Conservation (phyloP, 2,329 filamentous ascomycete genomes). For the Aspergillus flavus region DNA sequence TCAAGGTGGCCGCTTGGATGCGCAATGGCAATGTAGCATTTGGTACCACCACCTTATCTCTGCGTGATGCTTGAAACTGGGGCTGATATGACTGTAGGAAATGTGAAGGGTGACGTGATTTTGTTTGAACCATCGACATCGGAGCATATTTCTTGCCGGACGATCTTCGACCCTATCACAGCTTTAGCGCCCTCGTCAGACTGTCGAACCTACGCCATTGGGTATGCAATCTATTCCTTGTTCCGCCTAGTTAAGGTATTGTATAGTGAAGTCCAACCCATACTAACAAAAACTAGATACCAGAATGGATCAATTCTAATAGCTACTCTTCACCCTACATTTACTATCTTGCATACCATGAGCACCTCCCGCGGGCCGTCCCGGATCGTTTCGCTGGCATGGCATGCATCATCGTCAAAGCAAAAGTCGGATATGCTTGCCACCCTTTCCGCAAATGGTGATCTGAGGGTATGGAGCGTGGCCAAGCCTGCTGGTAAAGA, state of each 20-base stretch:
- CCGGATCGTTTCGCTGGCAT: slow-evolving; percentile 81
- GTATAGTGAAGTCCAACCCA: not conserved
- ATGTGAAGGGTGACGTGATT: slow-evolving; percentile 88
- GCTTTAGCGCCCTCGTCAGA: slow-evolving; percentile 85
- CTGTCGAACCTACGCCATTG: slow-evolving; percentile 93
- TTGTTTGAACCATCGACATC: slow-evolving; percentile 91
- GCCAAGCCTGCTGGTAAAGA: slow-evolving; percentile 75
- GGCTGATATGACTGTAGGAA: slow-evolving; percentile 60
- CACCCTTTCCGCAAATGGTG: slow-evolving; percentile 86
- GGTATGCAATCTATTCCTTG: slow-evolving; percentile 57
- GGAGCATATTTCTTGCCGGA: slow-evolving; percentile 87
- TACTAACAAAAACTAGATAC: slow-evolving; percentile 62
- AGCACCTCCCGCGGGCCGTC: slow-evolving; percentile 83
- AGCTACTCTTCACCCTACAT: slow-evolving; percentile 84
- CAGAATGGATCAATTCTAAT: slow-evolving; percentile 93
- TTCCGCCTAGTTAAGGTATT: not conserved
- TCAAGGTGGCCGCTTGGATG: slow-evolving; percentile 92
- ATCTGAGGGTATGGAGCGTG: slow-evolving; percentile 94
- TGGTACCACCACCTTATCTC: slow-evolving; percentile 59
- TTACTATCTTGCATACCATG: slow-evolving; percentile 91
- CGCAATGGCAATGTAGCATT: slow-evolving; percentile 95
- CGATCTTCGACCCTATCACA: slow-evolving; percentile 94
- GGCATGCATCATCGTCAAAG: slow-evolving; percentile 94
- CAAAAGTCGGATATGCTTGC: slow-evolving; percentile 98
- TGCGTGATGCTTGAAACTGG: not conserved